Percentiles rank a stretch among this genome's conserved stretches.
Evolutionary conservation across 2,329 filamentous ascomycete species (phyloP).

Genomic region (Botrytis sinoallii): DNA sequence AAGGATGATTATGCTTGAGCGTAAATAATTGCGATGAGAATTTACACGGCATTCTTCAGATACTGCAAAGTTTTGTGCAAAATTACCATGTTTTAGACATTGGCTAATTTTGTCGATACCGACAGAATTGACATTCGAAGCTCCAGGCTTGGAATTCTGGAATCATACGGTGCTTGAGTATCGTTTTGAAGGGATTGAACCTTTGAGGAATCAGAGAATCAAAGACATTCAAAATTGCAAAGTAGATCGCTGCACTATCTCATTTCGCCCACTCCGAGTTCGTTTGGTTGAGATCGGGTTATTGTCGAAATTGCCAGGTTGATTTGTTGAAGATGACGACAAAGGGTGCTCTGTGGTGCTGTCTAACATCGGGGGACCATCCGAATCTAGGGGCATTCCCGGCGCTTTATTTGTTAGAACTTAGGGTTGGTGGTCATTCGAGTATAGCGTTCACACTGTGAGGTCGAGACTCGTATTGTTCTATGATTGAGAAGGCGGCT

Average conservation of each 20-base stretch:
- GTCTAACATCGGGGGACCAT: slow-evolving; percentile 14
- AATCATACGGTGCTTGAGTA: not conserved
- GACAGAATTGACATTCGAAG: not conserved
- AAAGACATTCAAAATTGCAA: not conserved
- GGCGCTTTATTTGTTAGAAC: not conserved
- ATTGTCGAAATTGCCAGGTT: not conserved
- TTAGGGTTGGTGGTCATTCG: not conserved
- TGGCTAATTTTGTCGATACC: not conserved
- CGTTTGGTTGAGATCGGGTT: not conserved
- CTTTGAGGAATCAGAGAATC: not conserved
- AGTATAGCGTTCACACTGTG: not conserved
- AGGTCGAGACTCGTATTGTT: slow-evolving; percentile 1
- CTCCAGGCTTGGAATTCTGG: not conserved
- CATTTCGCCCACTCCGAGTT: not conserved
- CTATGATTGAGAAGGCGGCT: not conserved
- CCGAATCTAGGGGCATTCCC: slow-evolving; percentile 3
- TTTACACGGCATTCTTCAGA: slow-evolving; percentile 1
- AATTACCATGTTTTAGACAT: not conserved
- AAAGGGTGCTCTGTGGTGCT: not conserved
- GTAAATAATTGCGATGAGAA: not conserved
- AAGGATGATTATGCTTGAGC: not conserved
- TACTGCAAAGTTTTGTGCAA: not conserved
- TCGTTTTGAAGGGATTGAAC: not conserved
- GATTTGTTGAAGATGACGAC: slow-evolving; percentile 16
- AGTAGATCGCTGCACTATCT: slow-evolving; percentile 7